Evolutionary conservation across 2,329 filamentous ascomycete genomes (phyloP).

Genomic region (Penicillium sp.): DNA sequence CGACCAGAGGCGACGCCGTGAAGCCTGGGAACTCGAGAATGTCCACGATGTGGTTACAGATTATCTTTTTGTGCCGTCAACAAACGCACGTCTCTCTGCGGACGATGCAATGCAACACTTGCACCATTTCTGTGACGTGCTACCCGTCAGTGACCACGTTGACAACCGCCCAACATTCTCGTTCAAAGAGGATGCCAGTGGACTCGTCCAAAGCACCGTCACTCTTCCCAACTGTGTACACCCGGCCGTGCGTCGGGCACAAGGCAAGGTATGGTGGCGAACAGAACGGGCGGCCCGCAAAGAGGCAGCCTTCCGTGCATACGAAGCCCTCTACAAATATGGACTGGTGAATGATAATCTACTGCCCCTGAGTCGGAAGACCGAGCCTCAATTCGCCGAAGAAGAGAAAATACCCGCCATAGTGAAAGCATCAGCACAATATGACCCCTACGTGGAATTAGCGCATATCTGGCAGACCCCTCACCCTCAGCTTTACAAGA

Average conservation of each 20-base stretch:
- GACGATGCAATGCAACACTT: conserved; percentile 74
- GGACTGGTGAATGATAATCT: conserved; percentile 76
- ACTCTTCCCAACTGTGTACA: conserved; percentile 69
- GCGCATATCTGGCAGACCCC: conserved; percentile 27
- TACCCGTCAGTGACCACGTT: conserved; percentile 58
- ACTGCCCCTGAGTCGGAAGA: conserved; percentile 55
- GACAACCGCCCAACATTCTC: conserved; percentile 67
- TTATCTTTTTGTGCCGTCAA: conserved; percentile 41
- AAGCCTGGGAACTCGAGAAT: conserved; percentile 52
- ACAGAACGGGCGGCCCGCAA: conserved; percentile 71
- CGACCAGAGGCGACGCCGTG: conserved; percentile 54
- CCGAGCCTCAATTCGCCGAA: conserved; percentile 17
- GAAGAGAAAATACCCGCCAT: conserved; percentile 19
- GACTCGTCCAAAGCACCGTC: conserved; percentile 55
- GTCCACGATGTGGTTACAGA: conserved; percentile 39
- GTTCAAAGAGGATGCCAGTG: conserved; percentile 20
- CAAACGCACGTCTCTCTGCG: conserved; percentile 65
- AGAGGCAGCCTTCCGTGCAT: conserved; percentile 82
- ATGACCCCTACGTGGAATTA: conserved; percentile 32
- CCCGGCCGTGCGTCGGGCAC: conserved; percentile 55
- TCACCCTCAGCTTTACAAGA: conserved; percentile 18
- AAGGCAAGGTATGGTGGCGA: conserved; percentile 59
- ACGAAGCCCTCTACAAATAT: conserved; percentile 64
- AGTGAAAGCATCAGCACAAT: conserved; percentile 26
- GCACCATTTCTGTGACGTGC: conserved; percentile 71